Evolutionary conservation across 805 yeast genomes (phyloP).

Genomic region (Blastobotrys mokoenaii): DNA sequence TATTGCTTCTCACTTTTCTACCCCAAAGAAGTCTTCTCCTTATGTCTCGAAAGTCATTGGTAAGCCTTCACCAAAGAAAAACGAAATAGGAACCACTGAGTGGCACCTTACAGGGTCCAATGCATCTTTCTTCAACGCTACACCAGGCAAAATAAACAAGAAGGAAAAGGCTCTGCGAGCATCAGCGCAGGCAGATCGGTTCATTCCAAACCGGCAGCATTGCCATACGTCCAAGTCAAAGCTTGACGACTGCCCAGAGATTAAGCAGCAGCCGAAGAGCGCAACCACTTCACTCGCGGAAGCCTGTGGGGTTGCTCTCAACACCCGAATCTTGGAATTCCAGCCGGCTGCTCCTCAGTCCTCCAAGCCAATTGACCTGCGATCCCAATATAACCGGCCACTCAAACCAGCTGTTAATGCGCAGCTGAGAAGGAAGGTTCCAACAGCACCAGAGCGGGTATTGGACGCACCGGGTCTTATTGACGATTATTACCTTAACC

Average conservation of each 20-base stretch:
- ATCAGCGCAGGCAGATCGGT: constrained; percentile 39
- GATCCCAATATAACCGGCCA: constrained; percentile 30
- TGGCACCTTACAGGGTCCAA: constrained; percentile 30
- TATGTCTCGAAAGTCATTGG: constrained; percentile 11
- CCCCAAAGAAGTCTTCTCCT: constrained; percentile 14
- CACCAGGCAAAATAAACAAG: constrained; percentile 20
- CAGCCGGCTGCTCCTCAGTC: constrained; percentile 77
- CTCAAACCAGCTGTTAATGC: constrained; percentile 26
- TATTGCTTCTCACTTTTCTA: background rate
- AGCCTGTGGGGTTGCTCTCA: constrained; percentile 84
- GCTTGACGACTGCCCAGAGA: constrained; percentile 7
- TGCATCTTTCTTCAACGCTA: constrained; percentile 26
- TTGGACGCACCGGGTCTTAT: constrained; percentile 92
- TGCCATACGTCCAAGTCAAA: constrained; percentile 40
- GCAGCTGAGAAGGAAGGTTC: constrained; percentile 47
- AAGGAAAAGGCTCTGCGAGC: constrained; percentile 20
- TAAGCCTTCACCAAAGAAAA: constrained; percentile 33
- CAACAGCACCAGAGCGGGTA: constrained; percentile 85
- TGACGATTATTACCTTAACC: constrained; percentile 85
- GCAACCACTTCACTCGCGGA: constrained; percentile 73
- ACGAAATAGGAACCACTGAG: constrained; percentile 37
- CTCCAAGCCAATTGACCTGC: constrained; percentile 28
- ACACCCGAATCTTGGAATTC: constrained; percentile 75
- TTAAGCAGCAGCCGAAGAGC: constrained; percentile 28
- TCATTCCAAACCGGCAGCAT: constrained; percentile 50